These are phyloP conservation scores for Toxicodendron radicans DNA, from an alignment of 345 rosid species.

Conservation along the genomic window DNA sequence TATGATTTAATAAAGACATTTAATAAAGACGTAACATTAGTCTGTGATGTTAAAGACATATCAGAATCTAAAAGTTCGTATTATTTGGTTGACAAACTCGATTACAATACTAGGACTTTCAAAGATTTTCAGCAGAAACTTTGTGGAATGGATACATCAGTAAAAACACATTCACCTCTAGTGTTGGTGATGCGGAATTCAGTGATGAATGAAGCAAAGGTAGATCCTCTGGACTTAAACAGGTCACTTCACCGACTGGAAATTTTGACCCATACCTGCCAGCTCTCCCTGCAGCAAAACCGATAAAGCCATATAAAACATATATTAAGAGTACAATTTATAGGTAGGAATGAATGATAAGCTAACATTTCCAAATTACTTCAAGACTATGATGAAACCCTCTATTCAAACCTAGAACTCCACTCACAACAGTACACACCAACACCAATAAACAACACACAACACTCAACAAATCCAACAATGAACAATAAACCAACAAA, in stretches of 20 bases:
- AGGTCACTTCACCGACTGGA: constrained; percentile 93
- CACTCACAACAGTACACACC: no score
- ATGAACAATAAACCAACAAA: no score
- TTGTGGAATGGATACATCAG: not conserved
- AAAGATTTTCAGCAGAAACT: no score
- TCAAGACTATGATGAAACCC: no score
- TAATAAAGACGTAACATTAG: no score
- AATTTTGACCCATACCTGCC: constrained; percentile 88
- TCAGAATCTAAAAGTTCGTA: no score
- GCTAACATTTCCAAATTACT: not conserved
- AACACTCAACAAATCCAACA: no score
- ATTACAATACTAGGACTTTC: no score
- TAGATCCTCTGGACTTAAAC: constrained; percentile 61
- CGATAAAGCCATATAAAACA: not conserved
- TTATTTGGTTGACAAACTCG: no score
- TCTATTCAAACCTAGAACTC: no score
- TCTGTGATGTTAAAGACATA: no score
- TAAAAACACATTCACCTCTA: constrained; percentile 53
- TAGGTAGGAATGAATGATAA: not conserved
- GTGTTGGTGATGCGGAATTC: constrained; percentile 61
- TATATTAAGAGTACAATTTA: not conserved
- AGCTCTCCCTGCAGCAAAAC: constrained; percentile 63
- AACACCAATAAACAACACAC: no score
- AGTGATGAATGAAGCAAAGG: constrained; percentile 77
- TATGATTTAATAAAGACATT: not conserved